A percentile compares a stretch with the other conserved stretches of the same genome.
These are phyloP conservation scores for Mortierella hygrophila DNA, from an alignment of 192 early-diverging fungal species.

Conservation along the genomic window DNA sequence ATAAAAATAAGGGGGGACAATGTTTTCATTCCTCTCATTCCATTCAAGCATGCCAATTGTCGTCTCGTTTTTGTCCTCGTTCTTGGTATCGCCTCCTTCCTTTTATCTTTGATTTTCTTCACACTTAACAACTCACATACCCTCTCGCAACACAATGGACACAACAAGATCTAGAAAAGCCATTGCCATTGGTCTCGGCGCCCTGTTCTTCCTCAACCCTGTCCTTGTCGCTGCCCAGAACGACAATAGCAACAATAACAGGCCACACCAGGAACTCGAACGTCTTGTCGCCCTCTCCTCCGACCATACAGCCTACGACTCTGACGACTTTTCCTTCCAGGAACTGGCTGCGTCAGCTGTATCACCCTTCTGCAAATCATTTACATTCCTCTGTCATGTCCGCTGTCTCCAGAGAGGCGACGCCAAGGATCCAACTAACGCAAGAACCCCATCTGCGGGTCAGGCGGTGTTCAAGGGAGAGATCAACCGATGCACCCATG, in stretches of 20 bases:
- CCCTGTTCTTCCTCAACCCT: background rate
- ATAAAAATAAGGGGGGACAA: too few relatives aligned
- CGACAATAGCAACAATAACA: background rate
- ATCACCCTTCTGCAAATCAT: slow-evolving; percentile 52
- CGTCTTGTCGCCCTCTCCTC: background rate
- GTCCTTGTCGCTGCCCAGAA: background rate
- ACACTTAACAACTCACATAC: background rate
- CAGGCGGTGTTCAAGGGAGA: background rate
- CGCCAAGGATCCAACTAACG: slow-evolving; percentile 13
- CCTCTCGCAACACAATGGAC: background rate
- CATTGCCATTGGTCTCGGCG: background rate
- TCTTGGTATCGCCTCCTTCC: background rate
- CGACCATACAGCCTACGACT: slow-evolving; percentile 21
- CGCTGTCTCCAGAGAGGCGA: slow-evolving; percentile 52
- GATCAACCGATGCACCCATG: slow-evolving; percentile 35
- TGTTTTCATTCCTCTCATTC: too few relatives aligned
- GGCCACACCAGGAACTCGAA: background rate
- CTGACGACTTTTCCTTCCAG: background rate
- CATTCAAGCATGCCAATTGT: too few relatives aligned
- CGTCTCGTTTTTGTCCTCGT: too few relatives aligned
- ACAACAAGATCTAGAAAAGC: background rate
- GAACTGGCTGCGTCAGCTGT: slow-evolving; percentile 37
- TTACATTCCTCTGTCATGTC: slow-evolving; percentile 40
- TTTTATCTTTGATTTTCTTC: background rate
- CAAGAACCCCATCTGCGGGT: background rate